These are phyloP conservation scores for Penicillium brevicompactum DNA, from an alignment of 2,329 filamentous ascomycete species.

Conservation along the genomic window DNA sequence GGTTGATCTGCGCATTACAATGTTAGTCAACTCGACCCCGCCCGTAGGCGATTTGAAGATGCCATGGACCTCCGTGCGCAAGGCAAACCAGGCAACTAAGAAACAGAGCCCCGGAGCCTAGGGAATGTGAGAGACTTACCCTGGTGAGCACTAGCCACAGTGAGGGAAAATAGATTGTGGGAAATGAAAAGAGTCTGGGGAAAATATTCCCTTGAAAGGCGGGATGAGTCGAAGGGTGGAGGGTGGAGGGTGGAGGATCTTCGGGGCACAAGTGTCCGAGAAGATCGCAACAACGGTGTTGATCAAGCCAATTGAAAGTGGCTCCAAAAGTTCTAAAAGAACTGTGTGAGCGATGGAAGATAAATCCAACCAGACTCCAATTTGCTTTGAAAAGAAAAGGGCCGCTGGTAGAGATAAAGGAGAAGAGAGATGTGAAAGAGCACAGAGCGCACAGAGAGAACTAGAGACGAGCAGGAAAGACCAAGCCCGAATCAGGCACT, in stretches of 20 bases:
- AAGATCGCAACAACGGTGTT: conserved; percentile 13
- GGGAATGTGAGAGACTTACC: conserved; percentile 15
- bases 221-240: conserved; percentile 21
- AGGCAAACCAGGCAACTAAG: conserved; percentile 12
- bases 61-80: conserved; percentile 7
- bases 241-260: conserved; percentile 11
- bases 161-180: neutral
- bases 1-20: conserved; percentile 1
- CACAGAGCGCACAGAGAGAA: neutral
- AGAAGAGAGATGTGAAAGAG: neutral
- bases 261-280: conserved; percentile 18
- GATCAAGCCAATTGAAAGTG: conserved; percentile 3
- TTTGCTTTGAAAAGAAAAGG: neutral
- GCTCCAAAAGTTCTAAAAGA: conserved; percentile 4
- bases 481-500: conserved; percentile 13
- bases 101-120: conserved; percentile 14
- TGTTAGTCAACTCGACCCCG: conserved; percentile 11
- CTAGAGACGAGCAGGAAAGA: conserved; percentile 4
- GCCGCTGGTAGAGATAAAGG: conserved; percentile 1
- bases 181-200: conserved; percentile 3
- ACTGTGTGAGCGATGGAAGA: conserved; percentile 11
- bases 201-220: conserved; percentile 4
- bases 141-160: neutral
- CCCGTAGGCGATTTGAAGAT: conserved; percentile 7
- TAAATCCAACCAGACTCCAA: neutral